These are phyloP conservation scores for Aspergillus persii DNA, from an alignment of 2,329 filamentous ascomycete species.

Conservation along the genomic window DNA sequence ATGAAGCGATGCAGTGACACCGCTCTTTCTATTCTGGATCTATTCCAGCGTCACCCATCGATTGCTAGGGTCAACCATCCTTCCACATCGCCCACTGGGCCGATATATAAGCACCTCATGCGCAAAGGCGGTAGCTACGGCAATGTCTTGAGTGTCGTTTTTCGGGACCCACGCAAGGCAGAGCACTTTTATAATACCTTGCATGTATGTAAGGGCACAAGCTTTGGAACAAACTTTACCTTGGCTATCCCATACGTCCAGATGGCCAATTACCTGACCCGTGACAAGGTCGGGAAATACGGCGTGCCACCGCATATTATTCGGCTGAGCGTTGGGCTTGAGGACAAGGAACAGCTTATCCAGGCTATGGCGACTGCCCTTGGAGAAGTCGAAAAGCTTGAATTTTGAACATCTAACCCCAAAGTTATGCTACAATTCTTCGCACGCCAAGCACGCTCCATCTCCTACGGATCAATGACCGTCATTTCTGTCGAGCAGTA, in stretches of 20 bases:
- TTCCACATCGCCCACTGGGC: background rate
- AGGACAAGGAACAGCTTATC: background rate
- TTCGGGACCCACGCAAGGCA: background rate
- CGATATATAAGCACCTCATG: background rate
- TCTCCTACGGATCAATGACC: no score
- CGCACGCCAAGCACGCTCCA: no score
- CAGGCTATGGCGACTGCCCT: background rate
- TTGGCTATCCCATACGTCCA: background rate
- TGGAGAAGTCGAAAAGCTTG: background rate
- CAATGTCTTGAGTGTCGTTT: background rate
- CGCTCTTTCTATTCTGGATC: background rate
- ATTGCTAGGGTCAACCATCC: background rate
- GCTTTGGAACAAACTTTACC: background rate
- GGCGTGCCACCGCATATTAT: background rate
- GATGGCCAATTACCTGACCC: background rate
- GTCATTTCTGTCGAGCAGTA: no score
- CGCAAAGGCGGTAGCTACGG: constrained; percentile 33
- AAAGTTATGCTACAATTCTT: no score
- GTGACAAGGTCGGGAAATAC: background rate
- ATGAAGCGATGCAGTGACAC: background rate
- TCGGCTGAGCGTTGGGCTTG: background rate
- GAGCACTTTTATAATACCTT: background rate
- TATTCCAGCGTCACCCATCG: background rate
- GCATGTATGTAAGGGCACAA: background rate
- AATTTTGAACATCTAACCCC: no score